These are phyloP conservation scores for Pneumocystis sp. DNA, from an alignment of 1,139 yeast genomes.

Conservation along the genomic window DNA sequence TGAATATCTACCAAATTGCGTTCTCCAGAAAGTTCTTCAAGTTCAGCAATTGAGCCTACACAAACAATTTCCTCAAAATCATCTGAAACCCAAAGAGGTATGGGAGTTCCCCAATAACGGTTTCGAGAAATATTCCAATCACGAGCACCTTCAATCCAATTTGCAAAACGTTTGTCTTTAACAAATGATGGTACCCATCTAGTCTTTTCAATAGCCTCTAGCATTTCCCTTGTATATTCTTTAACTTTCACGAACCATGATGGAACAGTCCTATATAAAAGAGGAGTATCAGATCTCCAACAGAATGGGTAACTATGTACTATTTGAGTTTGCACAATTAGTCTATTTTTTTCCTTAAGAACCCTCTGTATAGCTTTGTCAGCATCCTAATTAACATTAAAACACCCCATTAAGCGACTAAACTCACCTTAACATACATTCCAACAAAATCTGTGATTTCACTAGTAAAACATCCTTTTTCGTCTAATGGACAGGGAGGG, in stretches of 20 bases:
- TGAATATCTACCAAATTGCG: conserved; percentile 74
- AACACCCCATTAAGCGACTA: neutral
- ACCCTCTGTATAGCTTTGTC: conserved; percentile 78
- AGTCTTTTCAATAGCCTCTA: conserved; percentile 68
- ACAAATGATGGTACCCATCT: conserved; percentile 88
- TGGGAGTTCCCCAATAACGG: conserved; percentile 99
- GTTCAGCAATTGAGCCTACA: conserved; percentile 78
- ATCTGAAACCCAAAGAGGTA: conserved; percentile 93
- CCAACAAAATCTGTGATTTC: conserved; percentile 69
- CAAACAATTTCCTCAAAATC: conserved; percentile 87
- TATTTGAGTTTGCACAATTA: conserved; percentile 65
- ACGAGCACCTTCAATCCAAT: conserved; percentile 97
- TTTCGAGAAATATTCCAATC: conserved; percentile 98
- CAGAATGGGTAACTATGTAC: conserved; percentile 98
- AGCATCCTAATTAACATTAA: conserved; percentile 38
- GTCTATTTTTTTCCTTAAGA: conserved; percentile 61
- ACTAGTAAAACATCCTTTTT: conserved; percentile 63
- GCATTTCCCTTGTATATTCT: conserved; percentile 77
- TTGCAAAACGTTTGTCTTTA: conserved; percentile 86
- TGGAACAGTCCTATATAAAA: conserved; percentile 89
- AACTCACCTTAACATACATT: conserved; percentile 50
- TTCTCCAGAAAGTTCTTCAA: conserved; percentile 69
- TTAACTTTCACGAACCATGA: conserved; percentile 94
- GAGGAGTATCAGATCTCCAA: conserved; percentile 99
- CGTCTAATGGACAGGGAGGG: conserved; percentile 93